phyloP scores from a whole-genome alignment of 768 basidiomycete species.

The Tephrocybe sp. region DNA sequence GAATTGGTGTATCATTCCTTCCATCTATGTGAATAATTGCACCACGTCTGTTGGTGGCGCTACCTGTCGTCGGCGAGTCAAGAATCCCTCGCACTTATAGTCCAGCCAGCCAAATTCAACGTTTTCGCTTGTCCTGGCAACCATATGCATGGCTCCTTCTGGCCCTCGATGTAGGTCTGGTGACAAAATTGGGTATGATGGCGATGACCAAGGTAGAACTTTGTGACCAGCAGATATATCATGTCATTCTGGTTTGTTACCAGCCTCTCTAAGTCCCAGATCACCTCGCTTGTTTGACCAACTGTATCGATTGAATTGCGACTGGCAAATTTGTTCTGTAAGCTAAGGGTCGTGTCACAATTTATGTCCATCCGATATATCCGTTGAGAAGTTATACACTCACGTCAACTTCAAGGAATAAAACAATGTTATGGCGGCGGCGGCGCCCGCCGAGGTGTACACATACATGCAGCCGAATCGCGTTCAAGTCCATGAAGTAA shows the following conservation, averaged over 20 bases:
- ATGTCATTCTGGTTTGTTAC: not conserved
- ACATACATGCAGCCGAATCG: too few species aligned
- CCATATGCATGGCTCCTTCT: slow-evolving; percentile 1
- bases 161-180: slow-evolving; percentile 10
- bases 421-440: too few species aligned
- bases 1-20: not conserved
- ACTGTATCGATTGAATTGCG: too few species aligned
- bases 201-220: slow-evolving; percentile 1
- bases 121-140: not conserved
- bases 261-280: not conserved
- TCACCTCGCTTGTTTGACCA: not conserved
- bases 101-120: not conserved
- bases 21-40: too few species aligned
- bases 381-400: slow-evolving; percentile 2
- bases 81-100: slow-evolving; percentile 4
- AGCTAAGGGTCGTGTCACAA: slow-evolving; percentile 5
- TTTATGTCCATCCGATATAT: slow-evolving; percentile 3
- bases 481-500: too few species aligned
- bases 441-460: too few species aligned
- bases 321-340: too few species aligned
- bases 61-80: not conserved
- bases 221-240: not conserved
- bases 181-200: not conserved
- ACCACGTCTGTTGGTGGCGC: slow-evolving; percentile 7
- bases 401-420: not conserved